These are phyloP conservation scores for Quercus dentata DNA, from an alignment of 306 rosid species.

Conservation along the genomic window DNA sequence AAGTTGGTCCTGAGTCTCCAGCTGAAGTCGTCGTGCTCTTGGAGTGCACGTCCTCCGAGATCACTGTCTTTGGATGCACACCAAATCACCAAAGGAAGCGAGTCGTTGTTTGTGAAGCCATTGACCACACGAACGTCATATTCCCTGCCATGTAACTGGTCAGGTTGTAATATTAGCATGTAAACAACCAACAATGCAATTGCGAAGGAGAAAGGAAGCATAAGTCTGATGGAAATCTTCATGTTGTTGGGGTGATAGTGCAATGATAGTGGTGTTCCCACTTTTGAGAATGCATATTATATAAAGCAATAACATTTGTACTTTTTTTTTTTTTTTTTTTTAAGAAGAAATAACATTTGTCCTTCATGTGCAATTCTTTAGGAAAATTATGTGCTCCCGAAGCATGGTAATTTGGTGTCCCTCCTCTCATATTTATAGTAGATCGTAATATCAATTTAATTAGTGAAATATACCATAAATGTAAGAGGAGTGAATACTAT, in stretches of 20 bases:
- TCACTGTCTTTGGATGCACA: constrained; percentile 59
- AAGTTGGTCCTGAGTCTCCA: constrained; percentile 51
- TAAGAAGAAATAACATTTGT: too few species aligned
- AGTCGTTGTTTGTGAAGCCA: constrained; percentile 71
- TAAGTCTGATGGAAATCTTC: constrained; percentile 14
- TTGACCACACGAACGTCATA: constrained; percentile 63
- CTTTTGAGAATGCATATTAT: too few species aligned
- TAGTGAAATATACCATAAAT: too few species aligned
- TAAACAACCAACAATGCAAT: constrained; percentile 26
- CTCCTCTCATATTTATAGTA: too few species aligned
- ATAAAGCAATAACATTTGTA: too few species aligned
- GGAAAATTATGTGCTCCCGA: too few species aligned
- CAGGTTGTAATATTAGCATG: constrained; percentile 25
- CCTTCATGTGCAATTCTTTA: too few species aligned
- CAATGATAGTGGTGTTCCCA: too few species aligned
- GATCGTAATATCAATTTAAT: too few species aligned
- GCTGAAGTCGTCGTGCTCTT: constrained; percentile 77
- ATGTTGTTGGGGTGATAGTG: not conserved
- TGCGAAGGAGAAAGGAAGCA: constrained; percentile 20
- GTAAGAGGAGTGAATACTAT: too few species aligned
- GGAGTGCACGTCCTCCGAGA: constrained; percentile 81
- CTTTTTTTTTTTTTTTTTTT: too few species aligned
- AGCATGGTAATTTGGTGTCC: too few species aligned
- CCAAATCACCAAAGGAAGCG: constrained; percentile 81
- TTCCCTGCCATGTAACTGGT: constrained; percentile 30